These are phyloP conservation scores for Micractinium conductrix DNA, from an alignment of 139 green algal species.

Conservation along the genomic window DNA sequence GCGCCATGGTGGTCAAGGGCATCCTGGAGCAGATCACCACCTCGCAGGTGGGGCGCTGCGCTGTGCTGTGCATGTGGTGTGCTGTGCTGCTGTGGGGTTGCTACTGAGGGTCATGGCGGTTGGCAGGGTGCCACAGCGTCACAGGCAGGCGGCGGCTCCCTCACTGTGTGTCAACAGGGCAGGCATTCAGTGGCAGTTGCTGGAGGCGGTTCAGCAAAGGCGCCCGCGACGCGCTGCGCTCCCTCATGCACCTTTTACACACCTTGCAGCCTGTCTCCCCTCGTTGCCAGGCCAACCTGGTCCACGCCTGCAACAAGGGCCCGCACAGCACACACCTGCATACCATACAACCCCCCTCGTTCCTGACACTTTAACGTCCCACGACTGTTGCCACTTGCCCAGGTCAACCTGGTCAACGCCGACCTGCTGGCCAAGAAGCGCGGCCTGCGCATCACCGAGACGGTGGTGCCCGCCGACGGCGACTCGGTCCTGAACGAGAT, in stretches of 20 bases:
- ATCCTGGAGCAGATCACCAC: slow-evolving; percentile 74
- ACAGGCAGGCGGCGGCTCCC: too few relatives aligned
- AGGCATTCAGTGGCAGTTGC: too few relatives aligned
- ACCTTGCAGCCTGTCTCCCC: too few relatives aligned
- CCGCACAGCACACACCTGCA: neutral
- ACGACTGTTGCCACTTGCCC: neutral
- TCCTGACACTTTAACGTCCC: neutral
- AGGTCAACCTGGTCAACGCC: slow-evolving; percentile 96
- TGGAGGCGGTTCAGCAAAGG: too few relatives aligned
- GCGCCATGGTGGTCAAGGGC: slow-evolving; percentile 94
- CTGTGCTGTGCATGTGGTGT: too few relatives aligned
- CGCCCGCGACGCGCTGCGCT: too few relatives aligned
- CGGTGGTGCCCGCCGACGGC: slow-evolving; percentile 44
- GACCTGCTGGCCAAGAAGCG: slow-evolving; percentile 93
- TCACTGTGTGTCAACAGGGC: too few relatives aligned
- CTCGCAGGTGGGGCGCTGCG: neutral
- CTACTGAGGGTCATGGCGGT: too few relatives aligned
- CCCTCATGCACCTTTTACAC: too few relatives aligned
- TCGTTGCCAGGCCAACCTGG: too few relatives aligned
- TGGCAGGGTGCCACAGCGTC: too few relatives aligned
- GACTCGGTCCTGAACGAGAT: slow-evolving; percentile 5
- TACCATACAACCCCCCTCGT: neutral
- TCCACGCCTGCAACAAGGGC: too few relatives aligned
- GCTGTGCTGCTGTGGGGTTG: neutral
- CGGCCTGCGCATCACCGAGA: slow-evolving; percentile 83